These are phyloP conservation scores for Trichosporon ovoides DNA, from an alignment of 1,284 basidiomycete species.

Conservation along the genomic window DNA sequence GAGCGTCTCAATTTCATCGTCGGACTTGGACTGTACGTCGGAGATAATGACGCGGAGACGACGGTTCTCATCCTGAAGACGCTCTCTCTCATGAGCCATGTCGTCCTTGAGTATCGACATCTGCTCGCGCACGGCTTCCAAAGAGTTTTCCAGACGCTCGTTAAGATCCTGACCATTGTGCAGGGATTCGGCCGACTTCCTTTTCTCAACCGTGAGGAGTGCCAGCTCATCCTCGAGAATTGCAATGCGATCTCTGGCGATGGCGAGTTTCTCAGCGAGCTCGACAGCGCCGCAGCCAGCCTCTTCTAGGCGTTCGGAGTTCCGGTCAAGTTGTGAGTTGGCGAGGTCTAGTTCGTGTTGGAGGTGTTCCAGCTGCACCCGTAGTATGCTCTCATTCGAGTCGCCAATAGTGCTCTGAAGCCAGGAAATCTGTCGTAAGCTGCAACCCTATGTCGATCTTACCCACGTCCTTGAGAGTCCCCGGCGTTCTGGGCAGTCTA, in stretches of 20 bases:
- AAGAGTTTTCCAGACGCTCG: conserved; percentile 25
- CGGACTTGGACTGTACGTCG: conserved; percentile 21
- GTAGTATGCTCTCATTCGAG: conserved; percentile 43
- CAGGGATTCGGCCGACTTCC: conserved; percentile 21
- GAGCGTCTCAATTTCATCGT: conserved; percentile 23
- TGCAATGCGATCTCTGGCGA: conserved; percentile 39
- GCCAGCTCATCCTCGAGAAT: conserved; percentile 46
- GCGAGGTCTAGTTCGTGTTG: conserved; percentile 46
- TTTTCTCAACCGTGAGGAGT: conserved; percentile 26
- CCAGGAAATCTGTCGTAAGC: conserved; percentile 38
- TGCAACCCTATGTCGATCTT: too few species aligned
- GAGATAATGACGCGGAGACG: conserved; percentile 27
- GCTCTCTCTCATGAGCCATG: conserved; percentile 25
- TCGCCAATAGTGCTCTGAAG: conserved; percentile 42
- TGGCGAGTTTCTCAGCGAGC: conserved; percentile 48
- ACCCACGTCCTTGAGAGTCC: conserved; percentile 42
- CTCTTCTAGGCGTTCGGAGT: conserved; percentile 49
- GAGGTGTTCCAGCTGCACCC: conserved; percentile 49
- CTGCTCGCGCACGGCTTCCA: conserved; percentile 31
- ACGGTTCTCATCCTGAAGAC: conserved; percentile 31
- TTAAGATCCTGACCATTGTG: conserved; percentile 11
- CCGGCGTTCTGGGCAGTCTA: conserved; percentile 43
- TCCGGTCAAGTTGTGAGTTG: conserved; percentile 50
- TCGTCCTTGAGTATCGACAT: conserved; percentile 32
- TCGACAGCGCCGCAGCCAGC: conserved; percentile 46